These are phyloP conservation scores for Actinidia chinensis DNA, from an alignment of 179 eudicot genomes.

Conservation along the genomic window DNA sequence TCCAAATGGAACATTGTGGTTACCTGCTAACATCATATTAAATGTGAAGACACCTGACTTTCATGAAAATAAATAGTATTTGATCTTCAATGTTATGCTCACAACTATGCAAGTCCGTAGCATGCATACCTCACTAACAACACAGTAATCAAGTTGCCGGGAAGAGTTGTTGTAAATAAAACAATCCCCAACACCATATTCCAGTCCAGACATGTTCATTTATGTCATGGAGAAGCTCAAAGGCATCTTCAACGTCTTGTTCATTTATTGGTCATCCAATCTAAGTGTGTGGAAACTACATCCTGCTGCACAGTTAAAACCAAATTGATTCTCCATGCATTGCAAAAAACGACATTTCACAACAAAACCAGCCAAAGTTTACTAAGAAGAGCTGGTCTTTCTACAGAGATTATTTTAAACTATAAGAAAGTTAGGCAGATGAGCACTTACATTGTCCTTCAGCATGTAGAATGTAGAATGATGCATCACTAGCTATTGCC, in stretches of 20 bases:
- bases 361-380: conserved; percentile 5
- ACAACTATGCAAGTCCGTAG: background rate
- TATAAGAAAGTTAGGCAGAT: background rate
- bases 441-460: conserved; percentile 73
- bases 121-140: conserved; percentile 94
- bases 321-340: conserved; percentile 7
- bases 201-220: conserved; percentile 96
- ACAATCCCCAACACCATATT: conserved; percentile 95
- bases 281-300: conserved; percentile 72
- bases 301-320: conserved; percentile 67
- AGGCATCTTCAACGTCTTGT: conserved; percentile 90
- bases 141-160: conserved; percentile 96
- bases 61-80: background rate
- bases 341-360: background rate
- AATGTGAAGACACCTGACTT: background rate
- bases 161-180: conserved; percentile 92
- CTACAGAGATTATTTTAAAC: background rate
- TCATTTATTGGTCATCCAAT: conserved; percentile 87
- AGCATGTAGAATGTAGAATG: conserved; percentile 93
- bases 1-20: conserved; percentile 99
- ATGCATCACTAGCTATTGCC: conserved; percentile 94
- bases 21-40: conserved; percentile 51
- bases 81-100: background rate
- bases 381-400: conserved; percentile 1
- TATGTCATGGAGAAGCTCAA: conserved; percentile 93